A percentile compares a stretch with the other conserved stretches of the same genome.
Conservation (phyloP, 129 eudicot species). For the Tanacetum coccineum region DNA sequence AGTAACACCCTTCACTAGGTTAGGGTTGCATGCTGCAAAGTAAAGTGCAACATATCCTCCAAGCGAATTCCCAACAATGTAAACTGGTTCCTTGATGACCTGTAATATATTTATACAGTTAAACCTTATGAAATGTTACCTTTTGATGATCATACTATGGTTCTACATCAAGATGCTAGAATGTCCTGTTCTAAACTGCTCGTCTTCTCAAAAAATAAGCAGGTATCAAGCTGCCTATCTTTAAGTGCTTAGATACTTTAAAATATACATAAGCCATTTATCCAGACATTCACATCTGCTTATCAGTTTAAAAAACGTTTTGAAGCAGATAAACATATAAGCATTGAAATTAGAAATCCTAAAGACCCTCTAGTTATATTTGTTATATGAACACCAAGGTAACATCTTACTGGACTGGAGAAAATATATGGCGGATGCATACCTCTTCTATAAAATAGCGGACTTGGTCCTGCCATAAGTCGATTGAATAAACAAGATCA, state of each 20-base stretch:
- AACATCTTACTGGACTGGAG: not conserved
- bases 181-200: too few relatives aligned
- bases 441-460: conserved; percentile 83
- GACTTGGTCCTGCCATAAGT: conserved; percentile 97
- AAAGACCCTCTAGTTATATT: too few relatives aligned
- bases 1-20: conserved; percentile 85
- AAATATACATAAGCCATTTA: too few relatives aligned
- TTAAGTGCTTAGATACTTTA: too few relatives aligned
- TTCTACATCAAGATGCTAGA: not conserved
- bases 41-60: conserved; percentile 92
- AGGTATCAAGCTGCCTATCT: not conserved
- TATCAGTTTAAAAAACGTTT: too few relatives aligned
- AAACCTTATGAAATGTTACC: not conserved
- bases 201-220: too few relatives aligned
- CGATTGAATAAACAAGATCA: conserved; percentile 78
- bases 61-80: conserved; percentile 91
- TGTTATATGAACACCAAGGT: conserved; percentile 6
- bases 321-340: too few relatives aligned
- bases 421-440: conserved; percentile 8
- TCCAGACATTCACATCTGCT: too few relatives aligned
- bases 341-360: too few relatives aligned
- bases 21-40: conserved; percentile 80
- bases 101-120: conserved; percentile 29
- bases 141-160: conserved; percentile 1
- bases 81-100: conserved; percentile 95